phyloP scores from a whole-genome alignment of 345 rosid species.

The Nephelium lappaceum region DNA sequence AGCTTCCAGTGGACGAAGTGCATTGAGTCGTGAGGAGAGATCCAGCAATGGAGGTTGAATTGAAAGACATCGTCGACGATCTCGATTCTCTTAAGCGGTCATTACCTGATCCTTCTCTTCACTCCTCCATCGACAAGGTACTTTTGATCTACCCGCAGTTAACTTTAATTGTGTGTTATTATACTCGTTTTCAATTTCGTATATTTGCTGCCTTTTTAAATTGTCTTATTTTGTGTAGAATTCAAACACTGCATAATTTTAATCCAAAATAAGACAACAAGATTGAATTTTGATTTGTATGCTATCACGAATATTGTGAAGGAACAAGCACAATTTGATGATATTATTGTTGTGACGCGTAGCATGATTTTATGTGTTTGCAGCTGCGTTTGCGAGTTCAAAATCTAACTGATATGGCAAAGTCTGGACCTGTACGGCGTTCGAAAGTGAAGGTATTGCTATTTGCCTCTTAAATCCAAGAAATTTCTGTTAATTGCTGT shows the following conservation, averaged over 20 bases:
- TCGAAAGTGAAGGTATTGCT: conserved; percentile 85
- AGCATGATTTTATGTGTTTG: conserved; percentile 11
- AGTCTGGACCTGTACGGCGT: conserved; percentile 56
- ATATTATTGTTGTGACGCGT: neutral
- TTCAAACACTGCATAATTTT: neutral
- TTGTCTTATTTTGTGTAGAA: neutral
- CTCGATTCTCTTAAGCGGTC: conserved; percentile 61
- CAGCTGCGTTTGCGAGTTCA: conserved; percentile 66
- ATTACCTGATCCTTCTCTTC: conserved; percentile 54
- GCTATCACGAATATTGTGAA: neutral
- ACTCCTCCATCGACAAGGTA: conserved; percentile 63
- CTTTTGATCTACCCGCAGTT: neutral
- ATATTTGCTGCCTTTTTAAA: neutral
- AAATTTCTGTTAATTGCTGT: neutral
- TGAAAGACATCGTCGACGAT: conserved; percentile 62
- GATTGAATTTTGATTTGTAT: neutral
- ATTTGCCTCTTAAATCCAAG: conserved; percentile 6
- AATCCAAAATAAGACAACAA: too few species aligned
- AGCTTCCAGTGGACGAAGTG: neutral
- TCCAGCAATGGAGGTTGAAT: conserved; percentile 64
- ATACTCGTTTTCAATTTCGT: neutral
- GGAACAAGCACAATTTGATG: neutral
- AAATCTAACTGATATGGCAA: conserved; percentile 54
- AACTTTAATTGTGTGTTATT: neutral
- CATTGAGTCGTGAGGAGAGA: neutral